Evolutionary conservation across 805 yeast genomes (phyloP), one percentile per base, ranked within the genome.

Genomic region (Yarrowia osloensis): DNA sequence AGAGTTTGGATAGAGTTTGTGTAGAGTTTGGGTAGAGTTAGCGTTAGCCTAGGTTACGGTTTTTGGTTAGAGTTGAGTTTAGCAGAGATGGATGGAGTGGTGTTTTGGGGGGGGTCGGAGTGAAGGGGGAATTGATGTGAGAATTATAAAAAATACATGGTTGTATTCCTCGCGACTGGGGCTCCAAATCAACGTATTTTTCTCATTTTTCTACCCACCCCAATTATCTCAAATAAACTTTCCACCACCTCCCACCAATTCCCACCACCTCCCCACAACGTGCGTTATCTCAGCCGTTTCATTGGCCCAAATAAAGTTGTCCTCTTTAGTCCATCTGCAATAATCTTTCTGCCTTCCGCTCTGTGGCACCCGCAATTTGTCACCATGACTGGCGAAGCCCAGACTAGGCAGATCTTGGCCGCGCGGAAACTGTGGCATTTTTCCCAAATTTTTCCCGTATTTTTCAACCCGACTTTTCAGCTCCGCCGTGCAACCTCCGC

Each of bases 211-310:
- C 24, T 44, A 22, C 24, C 24, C 21, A 11, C 26, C 11, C 9
- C 24, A 49, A 17, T 26, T 49, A 8, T 26, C 31, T 0, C 9
- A 19, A 19, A n/a, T 29, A 19, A 49, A 19, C 12, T 52, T 35
- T n/a, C n/a, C n/a, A n/a, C n/a, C n/a, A n/a, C n/a, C 33, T 21
- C 21, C n/a, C 19, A n/a, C n/a, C n/a, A n/a, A n/a, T n/a, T n/a
- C n/a, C n/a, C n/a, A n/a, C 4, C 12, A 5, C 5, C 19, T 13
- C 46, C 35, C 33, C 33, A 39, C 62, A 54, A 54, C 62, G 62
- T 54, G 62, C 62, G 12, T 11, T 8, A 11, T 54, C 11, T 54
- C 46, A 54, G 62, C 62, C 47, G 47, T 54, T 37, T 54, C 62
- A 54, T 54, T 54, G 62, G 62, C 44, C 62, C 24, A 37, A 24